Evolutionary conservation across 2,329 filamentous ascomycete species (phyloP), one percentile per base, ranked within the genome.

Genomic region (Ophiostoma quercus): DNA sequence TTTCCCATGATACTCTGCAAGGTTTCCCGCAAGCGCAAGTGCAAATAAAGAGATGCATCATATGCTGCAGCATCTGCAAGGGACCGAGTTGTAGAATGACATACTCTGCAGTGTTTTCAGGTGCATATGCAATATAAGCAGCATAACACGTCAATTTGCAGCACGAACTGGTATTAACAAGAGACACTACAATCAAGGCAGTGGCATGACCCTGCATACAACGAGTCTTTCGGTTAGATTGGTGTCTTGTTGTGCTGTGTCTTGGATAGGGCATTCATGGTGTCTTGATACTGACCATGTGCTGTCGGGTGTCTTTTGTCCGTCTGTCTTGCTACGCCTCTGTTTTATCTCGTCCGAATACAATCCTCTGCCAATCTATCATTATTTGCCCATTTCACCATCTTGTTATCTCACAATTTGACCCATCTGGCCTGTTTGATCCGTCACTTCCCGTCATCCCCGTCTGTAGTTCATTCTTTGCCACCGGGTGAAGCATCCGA

Each of bases 401-500:
- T 34, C 34, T 51, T 51, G 47, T 9, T 9, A 41, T 41, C 12
- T 41, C 11, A 9, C 9, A 3, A 25, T 57, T 12, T 57, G 51
- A 14, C 43, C 43, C 43, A 47, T 47, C 16, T 47, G 16, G 7
- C 19, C 43, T 16, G 41, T 47, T 14, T 14, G 39, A 41, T 34
- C 34, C 34, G 39, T 14, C 39, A 3, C 39, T 14, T 12, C 39
- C 39, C 39, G 11, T n/a, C 4, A 14, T 12, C 51, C n/a, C 47
- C 47, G n/a, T 54, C 47, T n/a, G 7, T 11, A 8, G 47, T 54
- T 54, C 25, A 57, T 6, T 57, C 51, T 16, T 32, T 62, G 57
- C 57, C 57, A 62, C 57, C 57, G 57, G 57, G 34, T 19, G 25
- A 29, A 62, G 57, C 57, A 62, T 32, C 57, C 57, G 57, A 29